Percentiles rank a stretch among this genome's conserved stretches.
phyloP scores from a whole-genome alignment of 2,329 filamentous ascomycete species.

The Diaporthe amygdali region DNA sequence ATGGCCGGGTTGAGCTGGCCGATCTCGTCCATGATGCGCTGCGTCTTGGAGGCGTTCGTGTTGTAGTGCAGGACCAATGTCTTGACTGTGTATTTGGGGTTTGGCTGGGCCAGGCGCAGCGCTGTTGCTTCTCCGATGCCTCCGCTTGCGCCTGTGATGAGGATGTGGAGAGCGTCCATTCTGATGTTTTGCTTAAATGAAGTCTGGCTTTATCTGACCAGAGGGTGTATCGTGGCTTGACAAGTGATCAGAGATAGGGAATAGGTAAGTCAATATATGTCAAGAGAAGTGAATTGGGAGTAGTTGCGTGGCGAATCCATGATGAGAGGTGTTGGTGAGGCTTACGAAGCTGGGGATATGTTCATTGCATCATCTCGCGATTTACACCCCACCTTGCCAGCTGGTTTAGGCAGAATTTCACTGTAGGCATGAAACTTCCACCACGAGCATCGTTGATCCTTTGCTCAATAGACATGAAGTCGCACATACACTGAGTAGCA shows the following conservation, averaged over 20 bases:
- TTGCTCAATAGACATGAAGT: too few relatives aligned
- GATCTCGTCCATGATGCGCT: conserved; percentile 9
- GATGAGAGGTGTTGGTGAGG: not conserved
- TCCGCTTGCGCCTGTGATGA: conserved; percentile 22
- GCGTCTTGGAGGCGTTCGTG: not conserved
- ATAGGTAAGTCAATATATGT: not conserved
- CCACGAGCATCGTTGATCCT: not conserved
- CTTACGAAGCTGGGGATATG: not conserved
- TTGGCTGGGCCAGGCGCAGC: conserved; percentile 17
- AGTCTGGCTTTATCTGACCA: not conserved
- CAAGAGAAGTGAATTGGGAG: not conserved
- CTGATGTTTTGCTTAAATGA: not conserved
- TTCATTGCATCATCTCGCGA: not conserved
- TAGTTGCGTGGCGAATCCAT: not conserved
- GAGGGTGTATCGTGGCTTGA: not conserved
- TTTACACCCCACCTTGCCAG: not conserved
- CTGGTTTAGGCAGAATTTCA: not conserved
- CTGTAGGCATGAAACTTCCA: not conserved
- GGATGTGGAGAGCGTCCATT: conserved; percentile 6
- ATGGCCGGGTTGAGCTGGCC: not conserved
- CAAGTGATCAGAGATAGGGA: not conserved
- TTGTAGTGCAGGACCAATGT: conserved; percentile 22
- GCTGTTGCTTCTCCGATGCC: conserved; percentile 21
- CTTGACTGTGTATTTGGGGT: conserved; percentile 6
- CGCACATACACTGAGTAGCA: not conserved